phyloP scores from a whole-genome alignment of 495 filamentous ascomycete genomes.

The Rhypophila decipiens region DNA sequence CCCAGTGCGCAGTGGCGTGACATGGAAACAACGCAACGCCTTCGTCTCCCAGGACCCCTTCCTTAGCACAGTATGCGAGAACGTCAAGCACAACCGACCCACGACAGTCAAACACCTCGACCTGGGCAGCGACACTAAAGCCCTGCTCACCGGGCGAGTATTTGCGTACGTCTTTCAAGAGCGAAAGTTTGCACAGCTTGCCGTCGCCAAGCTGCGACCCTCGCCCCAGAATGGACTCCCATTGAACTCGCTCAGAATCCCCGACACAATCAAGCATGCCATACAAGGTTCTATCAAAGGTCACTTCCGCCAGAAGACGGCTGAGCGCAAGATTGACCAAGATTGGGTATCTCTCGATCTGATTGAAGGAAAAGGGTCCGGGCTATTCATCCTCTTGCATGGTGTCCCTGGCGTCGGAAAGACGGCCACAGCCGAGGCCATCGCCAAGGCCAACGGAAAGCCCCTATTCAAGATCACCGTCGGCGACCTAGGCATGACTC shows the following conservation, averaged over 20 bases:
- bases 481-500: slow-evolving; percentile 48
- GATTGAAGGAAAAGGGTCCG: slow-evolving; percentile 49
- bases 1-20: slow-evolving; percentile 24
- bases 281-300: slow-evolving; percentile 44
- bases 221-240: slow-evolving; percentile 24
- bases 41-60: slow-evolving; percentile 17
- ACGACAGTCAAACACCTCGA: slow-evolving; percentile 1
- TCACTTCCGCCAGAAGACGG: slow-evolving; percentile 31
- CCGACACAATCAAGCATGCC: slow-evolving; percentile 44
- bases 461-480: slow-evolving; percentile 51
- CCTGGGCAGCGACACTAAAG: slow-evolving; percentile 24
- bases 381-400: slow-evolving; percentile 45
- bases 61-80: slow-evolving; percentile 21
- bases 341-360: slow-evolving; percentile 51
- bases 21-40: slow-evolving; percentile 8
- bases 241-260: slow-evolving; percentile 52
- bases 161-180: slow-evolving; percentile 34
- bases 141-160: slow-evolving; percentile 32
- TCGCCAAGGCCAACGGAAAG: slow-evolving; percentile 42
- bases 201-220: slow-evolving; percentile 29
- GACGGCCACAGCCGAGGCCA: slow-evolving; percentile 50
- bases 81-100: slow-evolving; percentile 1
- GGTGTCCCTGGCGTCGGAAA: slow-evolving; percentile 57
- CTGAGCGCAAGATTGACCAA: slow-evolving; percentile 18
- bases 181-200: slow-evolving; percentile 30